These are phyloP conservation scores for Penicillium chermesinum DNA, from an alignment of 495 filamentous ascomycete species.

Conservation along the genomic window DNA sequence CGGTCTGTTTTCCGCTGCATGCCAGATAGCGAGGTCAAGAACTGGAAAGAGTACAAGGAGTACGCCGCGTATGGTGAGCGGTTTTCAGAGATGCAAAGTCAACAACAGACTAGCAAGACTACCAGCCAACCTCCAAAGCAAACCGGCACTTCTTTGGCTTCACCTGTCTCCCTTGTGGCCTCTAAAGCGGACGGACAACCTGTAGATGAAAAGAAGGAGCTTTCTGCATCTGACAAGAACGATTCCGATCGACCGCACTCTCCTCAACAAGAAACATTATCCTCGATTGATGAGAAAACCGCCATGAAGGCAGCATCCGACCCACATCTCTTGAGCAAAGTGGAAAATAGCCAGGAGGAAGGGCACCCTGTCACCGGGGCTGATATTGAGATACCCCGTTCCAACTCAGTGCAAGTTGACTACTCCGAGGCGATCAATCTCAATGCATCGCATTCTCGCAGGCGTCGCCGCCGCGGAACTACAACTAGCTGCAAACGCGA, in stretches of 20 bases:
- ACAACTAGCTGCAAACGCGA: conserved; percentile 71
- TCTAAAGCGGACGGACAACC: conserved; percentile 22
- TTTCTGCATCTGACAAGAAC: conserved; percentile 5
- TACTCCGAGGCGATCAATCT: conserved; percentile 48
- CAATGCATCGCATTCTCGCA: conserved; percentile 40
- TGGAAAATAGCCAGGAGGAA: conserved; percentile 18
- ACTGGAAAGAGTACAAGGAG: conserved; percentile 92
- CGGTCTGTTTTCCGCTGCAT: conserved; percentile 92
- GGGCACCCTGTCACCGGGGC: conserved; percentile 22
- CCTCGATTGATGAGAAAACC: conserved; percentile 42
- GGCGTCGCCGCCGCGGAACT: conserved; percentile 64
- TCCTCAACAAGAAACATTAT: conserved; percentile 25
- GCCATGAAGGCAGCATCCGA: conserved; percentile 28
- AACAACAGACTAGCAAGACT: conserved; percentile 38
- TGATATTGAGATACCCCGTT: conserved; percentile 30
- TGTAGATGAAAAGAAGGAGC: conserved; percentile 25
- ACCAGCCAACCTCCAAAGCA: conserved; percentile 31
- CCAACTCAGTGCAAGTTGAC: conserved; percentile 35
- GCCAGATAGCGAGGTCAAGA: conserved; percentile 90
- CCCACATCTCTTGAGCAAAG: conserved; percentile 12
- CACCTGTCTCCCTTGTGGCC: conserved; percentile 13
- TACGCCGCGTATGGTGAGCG: conserved; percentile 72
- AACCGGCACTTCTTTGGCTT: conserved; percentile 34
- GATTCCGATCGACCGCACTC: conserved; percentile 19
- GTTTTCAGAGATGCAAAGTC: conserved; percentile 67